Conservation (phyloP, 768 basidiomycete species). For the Boletus rufocinnamomeus region DNA sequence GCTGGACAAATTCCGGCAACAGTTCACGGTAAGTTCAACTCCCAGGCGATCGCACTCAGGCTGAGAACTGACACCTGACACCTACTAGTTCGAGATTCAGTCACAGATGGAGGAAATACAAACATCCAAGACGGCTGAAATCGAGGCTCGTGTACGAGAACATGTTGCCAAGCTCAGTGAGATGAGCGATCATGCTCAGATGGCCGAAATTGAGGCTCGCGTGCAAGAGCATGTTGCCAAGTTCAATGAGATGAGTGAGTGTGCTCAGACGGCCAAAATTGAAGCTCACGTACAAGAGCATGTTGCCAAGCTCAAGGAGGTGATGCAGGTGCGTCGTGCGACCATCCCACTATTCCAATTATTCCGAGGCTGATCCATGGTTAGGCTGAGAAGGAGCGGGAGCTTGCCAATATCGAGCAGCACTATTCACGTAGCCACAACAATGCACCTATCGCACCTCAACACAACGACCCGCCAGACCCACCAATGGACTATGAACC, state of each 20-base stretch:
- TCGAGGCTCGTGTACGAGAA: neutral
- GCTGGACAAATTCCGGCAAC: neutral
- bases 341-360: neutral
- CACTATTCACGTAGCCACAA: neutral
- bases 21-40: neutral
- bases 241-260: no score
- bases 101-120: neutral
- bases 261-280: neutral
- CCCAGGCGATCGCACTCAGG: neutral
- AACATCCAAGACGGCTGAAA: neutral
- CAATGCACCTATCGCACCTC: neutral
- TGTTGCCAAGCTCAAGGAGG: neutral
- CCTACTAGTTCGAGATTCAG: neutral
- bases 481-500: neutral
- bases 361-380: neutral
- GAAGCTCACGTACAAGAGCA: neutral
- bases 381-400: constrained; percentile 1
- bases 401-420: constrained; percentile 16
- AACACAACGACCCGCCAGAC: neutral
- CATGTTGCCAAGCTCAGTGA: neutral
- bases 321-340: neutral
- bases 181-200: neutral
- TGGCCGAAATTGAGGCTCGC: neutral
- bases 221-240: no score
- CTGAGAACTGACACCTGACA: neutral